Evolutionary conservation across 176 grass and related monocot species (phyloP).

Genomic region (Zoysia japonica): DNA sequence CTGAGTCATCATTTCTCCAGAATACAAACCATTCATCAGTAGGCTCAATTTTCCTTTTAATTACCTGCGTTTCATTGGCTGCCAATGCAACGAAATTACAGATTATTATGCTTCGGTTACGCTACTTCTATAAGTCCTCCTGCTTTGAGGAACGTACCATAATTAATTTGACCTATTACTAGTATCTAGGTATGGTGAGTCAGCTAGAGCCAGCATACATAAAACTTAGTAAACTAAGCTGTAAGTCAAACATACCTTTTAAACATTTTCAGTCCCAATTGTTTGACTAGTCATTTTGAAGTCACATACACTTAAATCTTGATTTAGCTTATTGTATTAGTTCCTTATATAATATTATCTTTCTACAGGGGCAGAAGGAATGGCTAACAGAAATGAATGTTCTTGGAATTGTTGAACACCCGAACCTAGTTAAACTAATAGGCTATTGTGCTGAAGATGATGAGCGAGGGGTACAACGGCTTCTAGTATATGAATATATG

Average conservation of each 20-base stretch:
- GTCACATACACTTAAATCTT: slow-evolving; percentile 16
- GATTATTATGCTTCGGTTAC: background rate
- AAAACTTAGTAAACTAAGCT: background rate
- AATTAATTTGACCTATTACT: background rate
- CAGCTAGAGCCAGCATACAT: slow-evolving; percentile 1
- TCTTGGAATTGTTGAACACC: slow-evolving; percentile 87
- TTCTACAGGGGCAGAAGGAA: slow-evolving; percentile 90
- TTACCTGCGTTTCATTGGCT: background rate
- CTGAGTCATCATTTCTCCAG: background rate
- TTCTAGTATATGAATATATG: slow-evolving; percentile 95
- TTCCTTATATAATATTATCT: slow-evolving; percentile 35
- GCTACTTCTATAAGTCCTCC: background rate
- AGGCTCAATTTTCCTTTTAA: background rate
- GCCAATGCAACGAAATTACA: background rate
- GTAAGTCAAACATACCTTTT: slow-evolving; percentile 2
- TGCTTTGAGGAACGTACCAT: background rate
- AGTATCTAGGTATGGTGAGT: background rate
- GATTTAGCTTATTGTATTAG: slow-evolving; percentile 3
- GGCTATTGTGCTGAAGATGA: slow-evolving; percentile 96
- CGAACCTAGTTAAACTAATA: slow-evolving; percentile 94
- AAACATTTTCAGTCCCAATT: slow-evolving; percentile 13
- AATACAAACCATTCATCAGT: slow-evolving; percentile 4
- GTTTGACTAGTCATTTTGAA: slow-evolving; percentile 18
- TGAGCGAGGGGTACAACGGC: slow-evolving; percentile 84
- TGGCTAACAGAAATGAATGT: slow-evolving; percentile 99